Evolutionary conservation across 1,284 basidiomycete genomes (phyloP).

Genomic region (Megacollybia platyphylla): DNA sequence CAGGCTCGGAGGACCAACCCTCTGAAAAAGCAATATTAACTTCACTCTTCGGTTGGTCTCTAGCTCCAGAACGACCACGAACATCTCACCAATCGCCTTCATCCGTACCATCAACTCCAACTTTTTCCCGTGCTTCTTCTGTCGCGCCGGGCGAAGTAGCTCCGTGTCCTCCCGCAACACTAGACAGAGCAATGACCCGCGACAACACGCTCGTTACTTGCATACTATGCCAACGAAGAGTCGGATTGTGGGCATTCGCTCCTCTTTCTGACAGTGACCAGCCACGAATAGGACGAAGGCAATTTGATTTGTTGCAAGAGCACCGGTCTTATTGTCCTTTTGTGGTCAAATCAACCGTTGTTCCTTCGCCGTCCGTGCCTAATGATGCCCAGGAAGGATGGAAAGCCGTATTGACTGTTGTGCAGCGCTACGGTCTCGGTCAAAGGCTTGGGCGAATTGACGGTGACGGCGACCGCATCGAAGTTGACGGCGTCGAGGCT

Average conservation of each 20-base stretch:
- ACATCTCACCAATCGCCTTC: conserved; percentile 25
- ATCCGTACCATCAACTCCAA: conserved; percentile 24
- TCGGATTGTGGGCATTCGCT: conserved; percentile 66
- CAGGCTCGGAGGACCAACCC: conserved; percentile 14
- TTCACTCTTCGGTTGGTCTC: conserved; percentile 60
- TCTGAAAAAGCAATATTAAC: conserved; percentile 46
- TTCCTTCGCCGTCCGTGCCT: conserved; percentile 25
- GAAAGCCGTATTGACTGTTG: conserved; percentile 56
- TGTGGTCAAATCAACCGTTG: conserved; percentile 51
- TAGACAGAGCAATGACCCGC: conserved; percentile 6
- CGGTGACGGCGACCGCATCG: conserved; percentile 22
- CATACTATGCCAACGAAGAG: conserved; percentile 55
- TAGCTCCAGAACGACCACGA: conserved; percentile 28
- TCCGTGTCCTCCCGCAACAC: not conserved
- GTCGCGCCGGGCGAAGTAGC: conserved; percentile 14
- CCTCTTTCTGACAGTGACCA: conserved; percentile 13
- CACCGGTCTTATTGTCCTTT: conserved; percentile 76
- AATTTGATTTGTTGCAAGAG: conserved; percentile 64
- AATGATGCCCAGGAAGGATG: conserved; percentile 39
- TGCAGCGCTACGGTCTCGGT: conserved; percentile 49
- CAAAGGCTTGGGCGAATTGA: conserved; percentile 29
- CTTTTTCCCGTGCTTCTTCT: conserved; percentile 33
- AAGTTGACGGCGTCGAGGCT: conserved; percentile 43
- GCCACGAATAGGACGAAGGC: conserved; percentile 22
- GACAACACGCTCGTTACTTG: conserved; percentile 44